Percentiles rank a stretch among this genome's conserved stretches.
Evolutionary conservation across 2,329 filamentous ascomycete genomes (phyloP).

Genomic region (Fonsecaea monophora): DNA sequence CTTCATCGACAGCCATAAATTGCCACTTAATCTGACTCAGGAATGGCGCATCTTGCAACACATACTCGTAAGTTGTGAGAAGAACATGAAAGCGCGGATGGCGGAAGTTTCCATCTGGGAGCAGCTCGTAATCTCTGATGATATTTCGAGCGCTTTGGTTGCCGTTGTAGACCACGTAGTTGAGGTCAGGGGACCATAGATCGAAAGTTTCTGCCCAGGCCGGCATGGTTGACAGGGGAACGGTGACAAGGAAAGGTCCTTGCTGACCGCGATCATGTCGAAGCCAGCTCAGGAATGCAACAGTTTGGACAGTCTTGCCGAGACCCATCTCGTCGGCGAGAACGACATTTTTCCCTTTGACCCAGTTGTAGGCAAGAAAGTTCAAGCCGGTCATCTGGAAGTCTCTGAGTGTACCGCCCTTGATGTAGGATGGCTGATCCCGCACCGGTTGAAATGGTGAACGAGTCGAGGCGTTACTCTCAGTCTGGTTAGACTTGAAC

Average conservation of each 20-base stretch:
- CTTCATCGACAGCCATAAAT: conserved; percentile 93
- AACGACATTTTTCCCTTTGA: conserved; percentile 90
- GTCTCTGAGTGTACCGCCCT: conserved; percentile 81
- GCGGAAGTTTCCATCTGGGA: conserved; percentile 82
- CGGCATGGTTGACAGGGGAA: conserved; percentile 94
- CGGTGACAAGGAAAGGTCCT: conserved; percentile 95
- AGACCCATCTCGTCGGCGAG: conserved; percentile 98
- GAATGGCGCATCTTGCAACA: conserved; percentile 82
- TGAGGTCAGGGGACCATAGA: conserved; percentile 91
- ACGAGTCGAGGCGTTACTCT: conserved; percentile 77
- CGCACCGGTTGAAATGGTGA: conserved; percentile 74
- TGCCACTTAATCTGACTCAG: conserved; percentile 95
- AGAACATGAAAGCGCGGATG: conserved; percentile 98
- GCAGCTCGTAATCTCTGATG: conserved; percentile 87
- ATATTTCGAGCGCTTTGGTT: conserved; percentile 84
- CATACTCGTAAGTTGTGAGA: conserved; percentile 96
- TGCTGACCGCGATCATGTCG: conserved; percentile 88
- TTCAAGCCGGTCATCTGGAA: conserved; percentile 96
- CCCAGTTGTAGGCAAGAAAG: conserved; percentile 96
- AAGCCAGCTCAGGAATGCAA: conserved; percentile 96
- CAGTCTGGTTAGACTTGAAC: conserved; percentile 78
- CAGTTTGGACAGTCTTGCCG: conserved; percentile 96
- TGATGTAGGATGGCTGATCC: conserved; percentile 83
- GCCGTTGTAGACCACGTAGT: conserved; percentile 96
- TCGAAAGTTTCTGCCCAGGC: conserved; percentile 99